Conservation (phyloP, 176 grass and related monocot species). For the Canna indica region DNA sequence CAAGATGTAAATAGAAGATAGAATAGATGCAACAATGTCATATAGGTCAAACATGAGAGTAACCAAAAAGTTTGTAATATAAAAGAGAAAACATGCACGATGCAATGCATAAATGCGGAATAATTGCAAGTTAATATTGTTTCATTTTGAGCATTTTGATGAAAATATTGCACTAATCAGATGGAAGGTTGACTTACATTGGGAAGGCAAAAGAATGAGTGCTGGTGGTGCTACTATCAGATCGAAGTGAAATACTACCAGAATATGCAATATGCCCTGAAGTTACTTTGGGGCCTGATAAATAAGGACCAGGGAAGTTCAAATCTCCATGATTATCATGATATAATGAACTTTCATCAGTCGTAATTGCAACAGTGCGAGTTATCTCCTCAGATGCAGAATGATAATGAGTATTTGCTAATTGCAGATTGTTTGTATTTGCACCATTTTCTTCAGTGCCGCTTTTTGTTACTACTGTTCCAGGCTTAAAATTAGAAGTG, state of each 20-base stretch:
- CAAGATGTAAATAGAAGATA: no score
- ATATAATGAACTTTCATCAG: conserved; percentile 1
- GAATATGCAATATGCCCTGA: conserved; percentile 26
- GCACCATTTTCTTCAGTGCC: background rate
- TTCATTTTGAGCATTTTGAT: background rate
- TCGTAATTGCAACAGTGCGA: background rate
- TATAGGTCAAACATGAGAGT: conserved; percentile 1
- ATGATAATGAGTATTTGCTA: background rate
- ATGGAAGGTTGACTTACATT: conserved; percentile 24
- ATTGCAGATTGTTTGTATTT: background rate
- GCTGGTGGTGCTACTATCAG: conserved; percentile 33
- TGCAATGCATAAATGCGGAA: background rate
- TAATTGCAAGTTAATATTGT: background rate
- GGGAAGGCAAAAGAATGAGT: conserved; percentile 35
- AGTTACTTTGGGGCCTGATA: conserved; percentile 16
- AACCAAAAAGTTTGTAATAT: background rate
- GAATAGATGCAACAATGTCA: background rate
- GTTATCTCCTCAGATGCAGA: background rate
- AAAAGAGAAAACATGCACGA: background rate
- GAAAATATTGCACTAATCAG: background rate
- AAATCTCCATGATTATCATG: conserved; percentile 13
- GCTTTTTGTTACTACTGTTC: background rate
- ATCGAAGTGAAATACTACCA: conserved; percentile 29
- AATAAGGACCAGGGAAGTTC: background rate
- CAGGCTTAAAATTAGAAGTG: background rate